phyloP scores from a whole-genome alignment of 2,329 filamentous ascomycete genomes.

The Aspergillus aculeatus region DNA sequence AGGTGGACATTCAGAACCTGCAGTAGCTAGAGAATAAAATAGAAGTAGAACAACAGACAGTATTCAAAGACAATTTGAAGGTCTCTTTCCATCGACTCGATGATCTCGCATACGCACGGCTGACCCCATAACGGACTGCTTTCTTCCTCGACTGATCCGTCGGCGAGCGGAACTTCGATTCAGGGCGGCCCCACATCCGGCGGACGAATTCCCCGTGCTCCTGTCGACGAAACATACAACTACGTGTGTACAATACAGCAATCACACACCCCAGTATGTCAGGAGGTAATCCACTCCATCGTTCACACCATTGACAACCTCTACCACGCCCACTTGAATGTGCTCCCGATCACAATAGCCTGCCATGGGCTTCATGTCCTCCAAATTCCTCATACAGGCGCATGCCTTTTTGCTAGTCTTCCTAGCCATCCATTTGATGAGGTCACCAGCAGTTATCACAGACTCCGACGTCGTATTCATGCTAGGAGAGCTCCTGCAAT shows the following conservation, averaged over 20 bases:
- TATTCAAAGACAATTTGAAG: not conserved
- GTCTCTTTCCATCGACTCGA: not conserved
- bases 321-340: not conserved
- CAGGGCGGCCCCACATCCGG: not conserved
- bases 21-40: not conserved
- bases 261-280: too few species aligned
- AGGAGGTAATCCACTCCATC: too few species aligned
- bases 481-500: slow-evolving; percentile 77
- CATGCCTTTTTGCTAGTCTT: slow-evolving; percentile 83
- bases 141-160: not conserved
- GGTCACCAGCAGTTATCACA: slow-evolving; percentile 67
- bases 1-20: not conserved
- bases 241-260: not conserved
- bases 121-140: not conserved
- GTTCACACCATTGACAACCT: too few species aligned
- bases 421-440: slow-evolving; percentile 79
- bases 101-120: not conserved
- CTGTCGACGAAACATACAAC: not conserved
- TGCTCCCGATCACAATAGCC: not conserved
- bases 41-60: not conserved
- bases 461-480: slow-evolving; percentile 79
- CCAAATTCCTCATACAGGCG: slow-evolving; percentile 75
- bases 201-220: not conserved
- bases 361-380: slow-evolving; percentile 77
- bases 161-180: not conserved